Conservation (phyloP, 345 rosid genomes). For the Noccaea caerulescens region DNA sequence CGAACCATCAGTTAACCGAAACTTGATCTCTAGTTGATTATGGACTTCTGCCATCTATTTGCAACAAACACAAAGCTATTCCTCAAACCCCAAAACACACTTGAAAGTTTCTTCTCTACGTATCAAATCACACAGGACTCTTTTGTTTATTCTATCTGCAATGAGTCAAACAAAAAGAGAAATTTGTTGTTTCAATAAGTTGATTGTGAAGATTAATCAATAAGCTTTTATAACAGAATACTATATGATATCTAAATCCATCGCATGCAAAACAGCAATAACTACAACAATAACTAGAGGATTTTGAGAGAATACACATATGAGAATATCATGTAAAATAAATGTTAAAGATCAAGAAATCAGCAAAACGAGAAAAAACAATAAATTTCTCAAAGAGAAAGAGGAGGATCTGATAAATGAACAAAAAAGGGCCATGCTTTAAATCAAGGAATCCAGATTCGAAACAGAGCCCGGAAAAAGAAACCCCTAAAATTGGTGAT, state of each 20-base stretch:
- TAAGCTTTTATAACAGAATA: not conserved
- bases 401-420: constrained; percentile 23
- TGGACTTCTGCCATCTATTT: constrained; percentile 70
- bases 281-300: not conserved
- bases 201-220: constrained; percentile 8
- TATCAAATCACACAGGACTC: constrained; percentile 33
- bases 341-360: constrained; percentile 14
- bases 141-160: constrained; percentile 26
- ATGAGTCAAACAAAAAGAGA: constrained; percentile 2
- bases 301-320: not conserved
- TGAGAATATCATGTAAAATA: not conserved
- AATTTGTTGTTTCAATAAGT: not conserved
- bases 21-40: constrained; percentile 90
- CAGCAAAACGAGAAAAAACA: not conserved
- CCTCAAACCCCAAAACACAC: constrained; percentile 32
- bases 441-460: constrained; percentile 27
- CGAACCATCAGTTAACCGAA: constrained; percentile 85
- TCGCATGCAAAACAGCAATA: constrained; percentile 30
- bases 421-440: constrained; percentile 15
- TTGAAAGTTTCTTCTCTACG: constrained; percentile 25
- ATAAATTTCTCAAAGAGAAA: constrained; percentile 1
- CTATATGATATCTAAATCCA: constrained; percentile 19
- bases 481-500: constrained; percentile 38
- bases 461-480: not conserved
- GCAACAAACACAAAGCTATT: constrained; percentile 37